Evolutionary conservation across 306 rosid species (phyloP), one percentile per base, ranked within the genome.

Genomic region (Prunus dulcis): DNA sequence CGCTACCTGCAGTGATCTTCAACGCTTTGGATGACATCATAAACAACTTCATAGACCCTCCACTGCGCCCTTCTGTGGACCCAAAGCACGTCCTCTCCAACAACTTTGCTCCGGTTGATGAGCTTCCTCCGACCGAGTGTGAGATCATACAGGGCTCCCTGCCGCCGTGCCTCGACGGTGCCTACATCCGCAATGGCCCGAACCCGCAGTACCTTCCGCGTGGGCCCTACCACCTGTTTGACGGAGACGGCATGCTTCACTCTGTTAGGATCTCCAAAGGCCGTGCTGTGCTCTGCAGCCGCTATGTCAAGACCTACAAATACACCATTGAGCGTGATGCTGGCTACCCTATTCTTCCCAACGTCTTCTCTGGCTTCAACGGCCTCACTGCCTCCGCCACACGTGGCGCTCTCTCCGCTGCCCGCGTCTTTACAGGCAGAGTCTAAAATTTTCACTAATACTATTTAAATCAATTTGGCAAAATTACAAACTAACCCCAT

Each of bases 241-340:
- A 92, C 56, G 96, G 97, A 4, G 98, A 94, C 64, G 98, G 97
- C 3, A 90, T 94, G 98, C 89, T 94, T 64, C 97, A 94, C 86
- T 84, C 88, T 65, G 43, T 94, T 2, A 84, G 72, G 11, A 86
- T 94, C 76, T 80, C 91, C 14, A 61, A 70, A n/a, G 91, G 92
- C 45, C 85, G 82, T 27, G 88, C 96, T 76, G 83, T 85, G 0
- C 95, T 92, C 56, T 92, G 93, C 61, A 90, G 96, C 83, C 91
- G 98, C 55, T 95, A 78, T 64, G 97, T 95, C 17, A 79, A 82
- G 52, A 92, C 97, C 0, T 84, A 95, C 38, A 92, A 88, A 4
- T 95, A 88, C 86, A 78, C n/a, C 10, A 20, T 78, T 3, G 97
- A 95, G 69, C 88, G 85, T 22, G 79, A 86, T 8, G 97, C 93